Evolutionary conservation across 2,329 filamentous ascomycete species (phyloP), one percentile per base, ranked within the genome.

Genomic region (Cercospora sp.): DNA sequence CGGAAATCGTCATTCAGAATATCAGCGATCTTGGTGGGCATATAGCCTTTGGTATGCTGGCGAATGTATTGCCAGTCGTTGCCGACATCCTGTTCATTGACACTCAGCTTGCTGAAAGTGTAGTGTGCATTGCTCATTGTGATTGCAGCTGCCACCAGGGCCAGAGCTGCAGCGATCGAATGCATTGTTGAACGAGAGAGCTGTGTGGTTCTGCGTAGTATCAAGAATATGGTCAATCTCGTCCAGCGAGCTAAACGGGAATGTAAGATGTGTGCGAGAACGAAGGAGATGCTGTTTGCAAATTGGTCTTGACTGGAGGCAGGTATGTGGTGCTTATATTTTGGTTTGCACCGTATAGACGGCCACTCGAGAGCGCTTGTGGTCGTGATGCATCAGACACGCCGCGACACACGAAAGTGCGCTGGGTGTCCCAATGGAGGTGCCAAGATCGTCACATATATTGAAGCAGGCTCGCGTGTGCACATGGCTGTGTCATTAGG

Each of bases 1-100:
- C 55, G 16, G 30, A 59, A 59, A 16, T 65, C 45, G 30, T 71
- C 67, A 33, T 60, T 48, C 60, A 67, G 26, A 45, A 72, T 65
- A 26, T 70, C 70, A 53, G 45, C 23, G 36, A 61, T 65, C 60
- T 66, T 68, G 31, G 63, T 70, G 18, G 69, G 67, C 69, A 67
- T 64, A 42, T 72, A 68, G 55, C 51, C 60, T 53, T 69, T 67
- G 39, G 63, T 60, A 51, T 72, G 67, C 58, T 71, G 64, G 58
- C 67, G 70, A 30, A 72, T 70, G 69, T 71, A 71, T 28, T 61
- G 63, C 65, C 65, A 72, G 60, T 71, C 70, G 23, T 36, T 58
- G 39, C 67, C 67, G 31, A 68, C 42, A 26, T 60, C 31, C 12
- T 53, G 26, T 20, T 64, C 69, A 60, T 71, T 70, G 59, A 71